These are phyloP conservation scores for Yamadazyma sp. DNA, from an alignment of 1,139 yeast genomes.

Conservation along the genomic window DNA sequence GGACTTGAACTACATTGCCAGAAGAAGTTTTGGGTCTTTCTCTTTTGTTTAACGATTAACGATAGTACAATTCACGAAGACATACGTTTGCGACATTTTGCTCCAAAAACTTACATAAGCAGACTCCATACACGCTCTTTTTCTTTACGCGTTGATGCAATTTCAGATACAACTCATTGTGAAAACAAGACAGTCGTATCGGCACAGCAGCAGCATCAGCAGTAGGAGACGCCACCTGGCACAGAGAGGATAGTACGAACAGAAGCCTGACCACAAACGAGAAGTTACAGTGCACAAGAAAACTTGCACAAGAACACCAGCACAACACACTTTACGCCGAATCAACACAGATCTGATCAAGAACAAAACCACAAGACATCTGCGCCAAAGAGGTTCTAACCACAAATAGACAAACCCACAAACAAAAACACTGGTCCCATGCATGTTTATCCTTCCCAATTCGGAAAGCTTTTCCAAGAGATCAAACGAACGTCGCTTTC, in stretches of 20 bases:
- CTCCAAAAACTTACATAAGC: neutral
- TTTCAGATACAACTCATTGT: conserved; percentile 1
- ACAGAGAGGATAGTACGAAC: too few species aligned
- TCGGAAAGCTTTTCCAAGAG: conserved; percentile 57
- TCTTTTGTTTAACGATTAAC: conserved; percentile 13
- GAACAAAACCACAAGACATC: neutral
- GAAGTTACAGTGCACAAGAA: neutral
- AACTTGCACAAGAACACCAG: neutral
- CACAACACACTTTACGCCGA: too few species aligned
- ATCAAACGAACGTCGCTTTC: conserved; percentile 66
- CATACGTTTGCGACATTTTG: too few species aligned
- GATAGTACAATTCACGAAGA: neutral
- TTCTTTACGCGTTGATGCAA: neutral
- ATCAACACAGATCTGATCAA: too few species aligned
- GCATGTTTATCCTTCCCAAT: conserved; percentile 66
- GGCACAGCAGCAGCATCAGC: too few species aligned
- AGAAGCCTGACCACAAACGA: too few species aligned
- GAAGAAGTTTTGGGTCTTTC: conserved; percentile 38
- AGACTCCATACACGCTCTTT: neutral
- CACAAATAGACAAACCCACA: neutral
- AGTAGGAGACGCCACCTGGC: too few species aligned
- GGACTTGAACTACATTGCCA: conserved; percentile 41
- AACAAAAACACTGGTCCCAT: conserved; percentile 27
- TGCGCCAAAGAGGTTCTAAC: neutral
- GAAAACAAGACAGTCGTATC: neutral